Percentiles rank a stretch among this genome's conserved stretches.
Conservation (phyloP, 345 rosid species). For the Microcos paniculata region DNA sequence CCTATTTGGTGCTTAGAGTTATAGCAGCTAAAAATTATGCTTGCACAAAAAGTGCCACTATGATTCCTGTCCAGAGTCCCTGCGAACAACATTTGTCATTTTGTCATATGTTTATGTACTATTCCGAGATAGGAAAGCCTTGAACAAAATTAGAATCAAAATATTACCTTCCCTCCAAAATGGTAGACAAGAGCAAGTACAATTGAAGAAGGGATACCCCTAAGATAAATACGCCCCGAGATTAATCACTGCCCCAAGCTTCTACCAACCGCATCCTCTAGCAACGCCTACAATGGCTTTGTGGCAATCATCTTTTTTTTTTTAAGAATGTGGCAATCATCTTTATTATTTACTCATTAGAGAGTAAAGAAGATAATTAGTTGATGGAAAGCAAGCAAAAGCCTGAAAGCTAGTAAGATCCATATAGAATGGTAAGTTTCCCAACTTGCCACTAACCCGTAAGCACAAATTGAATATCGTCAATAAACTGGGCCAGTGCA, state of each 20-base stretch:
- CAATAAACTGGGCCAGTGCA: slow-evolving; percentile 32
- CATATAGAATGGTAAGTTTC: background rate
- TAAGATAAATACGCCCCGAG: slow-evolving; percentile 53
- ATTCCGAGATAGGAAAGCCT: too few species aligned
- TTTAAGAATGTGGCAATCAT: background rate
- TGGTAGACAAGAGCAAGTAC: slow-evolving; percentile 46
- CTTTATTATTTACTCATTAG: background rate
- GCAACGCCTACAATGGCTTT: slow-evolving; percentile 44
- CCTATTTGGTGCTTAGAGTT: slow-evolving; percentile 60
- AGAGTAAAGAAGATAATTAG: too few species aligned
- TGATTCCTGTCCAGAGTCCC: slow-evolving; percentile 76
- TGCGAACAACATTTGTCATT: slow-evolving; percentile 4
- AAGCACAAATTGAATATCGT: slow-evolving; percentile 45
- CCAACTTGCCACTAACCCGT: slow-evolving; percentile 29
- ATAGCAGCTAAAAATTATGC: slow-evolving; percentile 36
- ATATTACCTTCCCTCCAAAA: slow-evolving; percentile 44
- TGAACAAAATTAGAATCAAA: background rate
- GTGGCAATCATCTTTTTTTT: too few species aligned
- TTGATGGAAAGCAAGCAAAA: background rate
- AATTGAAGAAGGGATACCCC: slow-evolving; percentile 46
- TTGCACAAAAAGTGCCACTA: slow-evolving; percentile 51
- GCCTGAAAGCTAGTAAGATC: background rate
- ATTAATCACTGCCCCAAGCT: slow-evolving; percentile 54
- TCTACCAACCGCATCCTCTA: slow-evolving; percentile 70
- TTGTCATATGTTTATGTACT: too few species aligned